phyloP scores from a whole-genome alignment of 768 basidiomycete species.

The Termitomyces sp. region DNA sequence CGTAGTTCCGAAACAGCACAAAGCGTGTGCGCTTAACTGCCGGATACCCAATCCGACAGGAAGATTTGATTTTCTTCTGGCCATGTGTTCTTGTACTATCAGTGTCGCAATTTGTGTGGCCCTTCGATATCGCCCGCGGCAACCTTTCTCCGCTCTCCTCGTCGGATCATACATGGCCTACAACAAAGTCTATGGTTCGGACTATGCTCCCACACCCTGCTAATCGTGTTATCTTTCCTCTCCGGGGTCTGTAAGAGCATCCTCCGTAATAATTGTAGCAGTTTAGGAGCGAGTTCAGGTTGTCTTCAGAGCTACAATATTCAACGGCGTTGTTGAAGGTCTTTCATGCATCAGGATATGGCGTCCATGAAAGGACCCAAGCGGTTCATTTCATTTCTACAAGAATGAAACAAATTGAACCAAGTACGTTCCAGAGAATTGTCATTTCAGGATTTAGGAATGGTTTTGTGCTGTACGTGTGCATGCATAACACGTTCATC shows the following conservation, averaged over 20 bases:
- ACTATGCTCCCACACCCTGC: not conserved
- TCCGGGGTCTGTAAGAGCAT: not conserved
- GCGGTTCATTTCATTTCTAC: not conserved
- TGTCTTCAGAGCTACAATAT: not conserved
- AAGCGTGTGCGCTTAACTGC: not conserved
- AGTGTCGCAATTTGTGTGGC: slow-evolving; percentile 9
- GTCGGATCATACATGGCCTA: not conserved
- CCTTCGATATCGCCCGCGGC: not conserved
- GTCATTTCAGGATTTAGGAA: slow-evolving; percentile 3
- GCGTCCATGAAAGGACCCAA: not conserved
- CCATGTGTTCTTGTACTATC: not conserved
- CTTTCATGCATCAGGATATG: not conserved
- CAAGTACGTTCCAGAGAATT: not conserved
- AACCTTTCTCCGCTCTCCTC: not conserved
- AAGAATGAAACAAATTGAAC: not conserved
- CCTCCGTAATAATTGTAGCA: not conserved
- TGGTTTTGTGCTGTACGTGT: not conserved
- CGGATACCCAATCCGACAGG: not conserved
- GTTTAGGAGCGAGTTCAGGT: not conserved
- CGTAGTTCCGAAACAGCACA: slow-evolving; percentile 2
- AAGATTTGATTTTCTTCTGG: not conserved
- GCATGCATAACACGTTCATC: not conserved
- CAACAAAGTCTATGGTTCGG: not conserved
- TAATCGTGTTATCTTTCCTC: not conserved
- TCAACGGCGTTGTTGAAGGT: too few species aligned